Evolutionary conservation across 2,329 filamentous ascomycete genomes (phyloP).

Genomic region (Ophidiomyces ophidiicola): DNA sequence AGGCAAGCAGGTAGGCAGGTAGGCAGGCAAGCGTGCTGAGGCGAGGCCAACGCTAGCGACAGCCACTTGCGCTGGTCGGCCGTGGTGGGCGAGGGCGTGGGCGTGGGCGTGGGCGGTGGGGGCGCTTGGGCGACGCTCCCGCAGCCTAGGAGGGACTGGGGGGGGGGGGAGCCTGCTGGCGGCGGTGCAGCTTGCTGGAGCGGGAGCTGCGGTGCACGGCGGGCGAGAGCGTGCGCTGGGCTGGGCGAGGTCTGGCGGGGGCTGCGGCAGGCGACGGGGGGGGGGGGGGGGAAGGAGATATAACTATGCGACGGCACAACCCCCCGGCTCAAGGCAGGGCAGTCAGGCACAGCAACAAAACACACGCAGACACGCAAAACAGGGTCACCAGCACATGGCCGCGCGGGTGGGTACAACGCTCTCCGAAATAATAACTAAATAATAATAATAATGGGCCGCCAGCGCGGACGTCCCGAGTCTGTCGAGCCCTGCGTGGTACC

Average conservation of each 20-base stretch:
- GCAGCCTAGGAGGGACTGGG: conserved; percentile 3
- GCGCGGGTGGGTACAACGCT: conserved; percentile 8
- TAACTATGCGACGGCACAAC: no score
- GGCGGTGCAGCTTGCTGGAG: no score
- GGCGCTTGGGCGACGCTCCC: conserved; percentile 7
- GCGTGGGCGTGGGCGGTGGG: conserved; percentile 8
- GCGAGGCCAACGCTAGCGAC: conserved; percentile 6
- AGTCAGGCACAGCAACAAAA: neutral
- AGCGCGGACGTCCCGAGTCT: no score
- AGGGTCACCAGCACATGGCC: conserved; percentile 9
- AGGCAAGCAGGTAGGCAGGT: neutral
- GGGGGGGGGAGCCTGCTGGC: no score
- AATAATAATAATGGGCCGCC: no score
- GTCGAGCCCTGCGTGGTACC: neutral
- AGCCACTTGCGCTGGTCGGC: conserved; percentile 7
- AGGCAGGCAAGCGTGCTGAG: neutral
- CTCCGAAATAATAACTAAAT: neutral
- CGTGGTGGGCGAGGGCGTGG: conserved; percentile 5
- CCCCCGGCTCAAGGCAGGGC: no score
- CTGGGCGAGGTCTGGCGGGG: no score
- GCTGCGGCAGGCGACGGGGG: no score
- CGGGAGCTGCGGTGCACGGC: no score
- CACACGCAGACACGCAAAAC: neutral
- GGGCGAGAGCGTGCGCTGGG: no score
- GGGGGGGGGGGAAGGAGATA: no score